Evolutionary conservation across 768 basidiomycete genomes (phyloP), one percentile per base, ranked within the genome.

Genomic region (Suillus subalutaceus): DNA sequence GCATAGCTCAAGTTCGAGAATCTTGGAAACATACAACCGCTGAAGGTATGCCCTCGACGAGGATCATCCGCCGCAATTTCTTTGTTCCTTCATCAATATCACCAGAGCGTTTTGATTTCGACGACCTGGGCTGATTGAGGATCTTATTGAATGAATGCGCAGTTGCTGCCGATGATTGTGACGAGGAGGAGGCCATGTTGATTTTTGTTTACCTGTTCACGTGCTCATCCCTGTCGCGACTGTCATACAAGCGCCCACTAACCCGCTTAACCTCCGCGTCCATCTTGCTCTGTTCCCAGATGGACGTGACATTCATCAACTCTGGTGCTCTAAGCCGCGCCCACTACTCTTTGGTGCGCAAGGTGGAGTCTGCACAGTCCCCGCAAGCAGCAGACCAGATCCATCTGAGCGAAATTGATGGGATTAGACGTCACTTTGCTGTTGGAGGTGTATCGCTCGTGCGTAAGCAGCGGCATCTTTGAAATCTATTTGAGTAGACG

Each of bases 1-100:
- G 62, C 38, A 63, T 44, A 46, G 40, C 20, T 20, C 20, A 41
- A 18, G 30, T 43, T 60, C 23, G 16, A 53, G 57, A 23, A 18
- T 13, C 38, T 53, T 10, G 41, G 20, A 18, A 15, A 84, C 90
- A 66, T 75, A 94, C 95, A 50, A 83, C 81, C 53, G 85, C 79
- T 16, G 91, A 91, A 20, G 95, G 95, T 65, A 97, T 93, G 9
- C 94, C 94, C 67, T 96, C 95, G 26, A 94, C 92, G 40, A 97
- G 86, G 56, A 97, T 95, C 80, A 95, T 81, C 44, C 95, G 85
- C 50, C 95, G 81, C 64, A 97, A 80, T 78, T 93, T 93, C 80
- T 92, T 94, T n/a, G 90, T 82, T 26, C 88, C 88, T 75, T 96
- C 95, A 46, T 93, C 90, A 35, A 94, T 87, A 67, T 87, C 88